Conservation (phyloP, 2,329 filamentous ascomycete species). For the Cercospora zeina region DNA sequence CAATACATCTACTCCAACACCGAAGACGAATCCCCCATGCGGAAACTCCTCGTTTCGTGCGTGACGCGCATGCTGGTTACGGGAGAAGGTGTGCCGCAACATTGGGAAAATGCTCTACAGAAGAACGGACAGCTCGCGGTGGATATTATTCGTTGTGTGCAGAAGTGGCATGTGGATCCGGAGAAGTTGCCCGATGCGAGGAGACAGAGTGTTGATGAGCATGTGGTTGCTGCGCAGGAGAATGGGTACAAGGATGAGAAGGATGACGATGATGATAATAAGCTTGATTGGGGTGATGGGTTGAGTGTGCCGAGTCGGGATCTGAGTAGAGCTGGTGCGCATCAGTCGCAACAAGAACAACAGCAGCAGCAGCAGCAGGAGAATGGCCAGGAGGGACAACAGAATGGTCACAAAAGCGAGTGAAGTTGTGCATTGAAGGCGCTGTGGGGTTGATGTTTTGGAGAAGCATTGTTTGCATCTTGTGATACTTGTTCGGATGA, state of each 20-base stretch:
- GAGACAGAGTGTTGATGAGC: constrained; percentile 45
- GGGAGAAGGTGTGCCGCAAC: constrained; percentile 52
- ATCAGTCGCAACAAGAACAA: constrained; percentile 5
- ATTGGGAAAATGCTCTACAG: constrained; percentile 57
- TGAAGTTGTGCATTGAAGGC: constrained; percentile 2
- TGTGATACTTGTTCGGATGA: not conserved
- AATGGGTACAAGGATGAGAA: constrained; percentile 41
- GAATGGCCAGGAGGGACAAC: constrained; percentile 7
- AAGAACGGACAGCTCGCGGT: constrained; percentile 58
- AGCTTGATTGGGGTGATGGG: constrained; percentile 31
- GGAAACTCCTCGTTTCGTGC: constrained; percentile 46
- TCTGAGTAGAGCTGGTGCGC: constrained; percentile 21
- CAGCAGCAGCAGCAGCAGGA: constrained; percentile 8
- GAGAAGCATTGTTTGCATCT: not conserved
- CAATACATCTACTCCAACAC: constrained; percentile 46
- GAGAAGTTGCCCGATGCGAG: constrained; percentile 52
- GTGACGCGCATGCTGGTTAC: constrained; percentile 55
- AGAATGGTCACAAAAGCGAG: constrained; percentile 9
- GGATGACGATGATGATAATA: constrained; percentile 28
- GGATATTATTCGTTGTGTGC: constrained; percentile 56
- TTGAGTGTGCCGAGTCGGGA: constrained; percentile 22
- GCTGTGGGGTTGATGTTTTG: not conserved
- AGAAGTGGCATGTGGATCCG: constrained; percentile 56
- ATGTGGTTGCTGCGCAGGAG: constrained; percentile 39
- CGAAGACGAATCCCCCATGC: constrained; percentile 37